Evolutionary conservation across 148 eudicot genomes (phyloP).

Genomic region (Agrostemma githago): DNA sequence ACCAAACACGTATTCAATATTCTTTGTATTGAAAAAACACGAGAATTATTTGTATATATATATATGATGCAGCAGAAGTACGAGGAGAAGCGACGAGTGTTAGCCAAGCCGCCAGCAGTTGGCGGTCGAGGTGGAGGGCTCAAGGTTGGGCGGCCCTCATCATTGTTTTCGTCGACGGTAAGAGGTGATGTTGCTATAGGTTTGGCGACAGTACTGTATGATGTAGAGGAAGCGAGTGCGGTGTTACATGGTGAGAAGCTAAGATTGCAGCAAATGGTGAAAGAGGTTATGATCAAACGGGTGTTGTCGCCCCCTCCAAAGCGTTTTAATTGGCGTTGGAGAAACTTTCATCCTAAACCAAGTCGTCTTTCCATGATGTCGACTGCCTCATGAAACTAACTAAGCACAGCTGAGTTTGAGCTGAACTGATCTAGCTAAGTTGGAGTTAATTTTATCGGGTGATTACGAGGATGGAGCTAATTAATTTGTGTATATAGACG

Average conservation of each 20-base stretch:
- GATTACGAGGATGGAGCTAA: no score
- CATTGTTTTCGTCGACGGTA: slow-evolving; percentile 2
- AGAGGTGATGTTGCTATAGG: slow-evolving; percentile 9
- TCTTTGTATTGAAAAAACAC: no score
- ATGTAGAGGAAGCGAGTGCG: slow-evolving; percentile 19
- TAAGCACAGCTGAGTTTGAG: background rate
- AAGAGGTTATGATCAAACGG: slow-evolving; percentile 46
- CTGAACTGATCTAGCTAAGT: no score
- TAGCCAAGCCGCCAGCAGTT: slow-evolving; percentile 24
- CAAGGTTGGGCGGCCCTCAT: background rate
- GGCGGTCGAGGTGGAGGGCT: slow-evolving; percentile 9
- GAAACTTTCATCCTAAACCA: slow-evolving; percentile 58
- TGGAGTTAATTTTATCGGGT: no score
- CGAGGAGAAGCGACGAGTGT: slow-evolving; percentile 2
- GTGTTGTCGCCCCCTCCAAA: slow-evolving; percentile 50
- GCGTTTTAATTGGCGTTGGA: slow-evolving; percentile 49
- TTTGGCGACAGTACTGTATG: slow-evolving; percentile 7
- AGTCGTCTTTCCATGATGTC: slow-evolving; percentile 70
- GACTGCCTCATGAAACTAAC: slow-evolving; percentile 21
- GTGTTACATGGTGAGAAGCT: slow-evolving; percentile 22
- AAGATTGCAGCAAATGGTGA: slow-evolving; percentile 39
- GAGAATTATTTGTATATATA: background rate
- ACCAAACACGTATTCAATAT: background rate
- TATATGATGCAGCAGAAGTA: slow-evolving; percentile 23
- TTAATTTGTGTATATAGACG: background rate